A percentile compares a stretch with the other conserved stretches of the same genome.
Conservation (phyloP, 768 basidiomycete species). For the Rossbeevera mucosa region DNA sequence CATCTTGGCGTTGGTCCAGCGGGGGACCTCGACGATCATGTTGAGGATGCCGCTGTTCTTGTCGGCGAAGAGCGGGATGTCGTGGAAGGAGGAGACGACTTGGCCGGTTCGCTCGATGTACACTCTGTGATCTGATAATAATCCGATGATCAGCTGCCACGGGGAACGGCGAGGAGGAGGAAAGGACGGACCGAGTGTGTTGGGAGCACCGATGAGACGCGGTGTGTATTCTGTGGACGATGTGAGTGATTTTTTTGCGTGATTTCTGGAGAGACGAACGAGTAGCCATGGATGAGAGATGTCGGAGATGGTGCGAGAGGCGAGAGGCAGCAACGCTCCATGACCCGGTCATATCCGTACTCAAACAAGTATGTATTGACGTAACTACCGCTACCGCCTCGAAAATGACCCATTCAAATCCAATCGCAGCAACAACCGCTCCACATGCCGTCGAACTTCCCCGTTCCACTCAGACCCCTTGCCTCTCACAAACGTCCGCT, state of each 20-base stretch:
- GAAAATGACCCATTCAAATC: conserved; percentile 84
- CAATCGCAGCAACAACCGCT: conserved; percentile 72
- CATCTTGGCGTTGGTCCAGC: conserved; percentile 99
- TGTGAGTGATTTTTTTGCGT: background rate
- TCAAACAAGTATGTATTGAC: background rate
- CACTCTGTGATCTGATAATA: conserved; percentile 84
- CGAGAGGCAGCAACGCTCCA: conserved; percentile 29
- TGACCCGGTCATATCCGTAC: conserved; percentile 28
- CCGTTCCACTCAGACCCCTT: conserved; percentile 55
- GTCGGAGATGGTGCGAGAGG: conserved; percentile 60
- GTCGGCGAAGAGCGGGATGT: conserved; percentile 97
- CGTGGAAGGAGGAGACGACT: conserved; percentile 86
- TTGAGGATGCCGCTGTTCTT: conserved; percentile 93
- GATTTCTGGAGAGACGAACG: conserved; percentile 13
- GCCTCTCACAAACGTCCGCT: conserved; percentile 50
- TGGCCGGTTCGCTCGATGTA: conserved; percentile 88
- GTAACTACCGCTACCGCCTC: conserved; percentile 26
- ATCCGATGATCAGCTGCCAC: conserved; percentile 50
- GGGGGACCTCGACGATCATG: conserved; percentile 97
- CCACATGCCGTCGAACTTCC: conserved; percentile 73
- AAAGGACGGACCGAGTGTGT: conserved; percentile 77
- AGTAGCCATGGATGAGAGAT: conserved; percentile 52
- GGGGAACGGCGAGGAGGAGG: conserved; percentile 4
- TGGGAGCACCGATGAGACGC: conserved; percentile 80
- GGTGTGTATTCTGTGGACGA: conserved; percentile 54